Evolutionary conservation across 192 early-diverging fungal genomes (phyloP).

Genomic region (Kappamyces sp.): DNA sequence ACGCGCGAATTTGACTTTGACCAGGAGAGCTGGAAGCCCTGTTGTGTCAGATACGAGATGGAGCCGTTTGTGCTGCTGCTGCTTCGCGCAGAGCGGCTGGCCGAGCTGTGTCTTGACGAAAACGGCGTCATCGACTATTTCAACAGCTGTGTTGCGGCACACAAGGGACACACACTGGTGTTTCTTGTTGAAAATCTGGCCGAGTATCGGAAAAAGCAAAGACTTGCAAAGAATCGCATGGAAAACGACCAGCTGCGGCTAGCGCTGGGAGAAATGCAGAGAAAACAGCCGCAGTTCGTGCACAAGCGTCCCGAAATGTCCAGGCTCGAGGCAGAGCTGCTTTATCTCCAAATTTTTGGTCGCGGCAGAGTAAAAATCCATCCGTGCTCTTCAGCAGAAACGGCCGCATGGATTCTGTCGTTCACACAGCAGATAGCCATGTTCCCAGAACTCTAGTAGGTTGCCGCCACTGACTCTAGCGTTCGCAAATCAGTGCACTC

Average conservation of each 20-base stretch:
- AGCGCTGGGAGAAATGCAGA: constrained; percentile 4
- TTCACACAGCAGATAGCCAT: constrained; percentile 30
- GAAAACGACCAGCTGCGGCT: not conserved
- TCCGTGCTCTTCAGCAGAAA: constrained; percentile 6
- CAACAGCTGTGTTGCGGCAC: not conserved
- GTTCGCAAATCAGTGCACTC: constrained; percentile 20
- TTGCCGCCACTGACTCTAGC: constrained; percentile 1
- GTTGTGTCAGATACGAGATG: constrained; percentile 15
- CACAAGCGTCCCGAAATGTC: not conserved
- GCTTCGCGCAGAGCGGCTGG: constrained; percentile 10
- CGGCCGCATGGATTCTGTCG: constrained; percentile 16
- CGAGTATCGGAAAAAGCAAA: constrained; percentile 13
- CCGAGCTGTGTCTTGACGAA: not conserved
- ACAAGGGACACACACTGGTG: constrained; percentile 16
- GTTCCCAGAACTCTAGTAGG: constrained; percentile 24
- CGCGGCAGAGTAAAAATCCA: constrained; percentile 10
- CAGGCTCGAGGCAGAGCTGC: constrained; percentile 16
- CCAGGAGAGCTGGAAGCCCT: constrained; percentile 17
- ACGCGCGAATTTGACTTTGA: constrained; percentile 20
- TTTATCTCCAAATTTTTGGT: constrained; percentile 17
- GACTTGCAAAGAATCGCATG: not conserved
- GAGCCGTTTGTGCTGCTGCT: constrained; percentile 15
- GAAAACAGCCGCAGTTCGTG: constrained; percentile 10
- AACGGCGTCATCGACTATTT: constrained; percentile 5
- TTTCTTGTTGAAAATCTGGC: constrained; percentile 23